Base-by-base conservation (phyloP, 2,329 filamentous ascomycete species). In the Aspergillus sp. region DNA sequence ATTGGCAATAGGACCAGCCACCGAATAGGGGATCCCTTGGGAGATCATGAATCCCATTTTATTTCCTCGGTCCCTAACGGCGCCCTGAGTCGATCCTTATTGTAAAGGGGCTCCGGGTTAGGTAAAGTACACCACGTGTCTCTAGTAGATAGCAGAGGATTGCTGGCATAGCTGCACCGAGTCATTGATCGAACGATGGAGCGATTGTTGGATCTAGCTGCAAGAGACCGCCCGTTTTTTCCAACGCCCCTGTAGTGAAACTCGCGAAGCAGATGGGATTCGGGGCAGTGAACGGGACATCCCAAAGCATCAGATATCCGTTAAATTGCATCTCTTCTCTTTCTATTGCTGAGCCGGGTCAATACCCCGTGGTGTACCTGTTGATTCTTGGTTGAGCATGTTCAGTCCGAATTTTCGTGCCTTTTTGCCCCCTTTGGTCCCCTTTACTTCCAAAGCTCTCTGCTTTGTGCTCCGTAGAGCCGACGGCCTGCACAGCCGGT, bases 211-310 rank as follows among this genome's bases (percentile, higher is more conserved):
- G 61, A 45, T 58, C 21, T 54, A 64, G 66, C 69, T 73, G 73
- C 73, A 74, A 67, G 65, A 71, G 61, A 62, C 69, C 69, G 69
- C 58, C 72, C 72, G 72, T 74, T 74, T 66, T 58, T 65, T 58
- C 62, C 66, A 72, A 72, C 69, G 70, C 68, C 67, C 69, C 68
- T 71, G 73, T 58, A 47, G 73, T 76, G 73, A 58, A 73, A 76
- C 72, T 66, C 48, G 39, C 52, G 39, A 57, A 57, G 28, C 47
- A 30, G 50, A 52, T 55, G 53, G 19, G 55, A 58, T 55, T 56
- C 45, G 39, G 55, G 32, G 32, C 55, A 52, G 54, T 41, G 55
- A 56, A 63, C 58, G 61, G 39, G 30, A 53, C 41, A 12, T 39
- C 57, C 17, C 32, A 32, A 50, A 17, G 47, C n/a, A 50, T 30